Evolutionary conservation across 2,329 filamentous ascomycete genomes (phyloP).

Genomic region (Cladosporium oxysporum): DNA sequence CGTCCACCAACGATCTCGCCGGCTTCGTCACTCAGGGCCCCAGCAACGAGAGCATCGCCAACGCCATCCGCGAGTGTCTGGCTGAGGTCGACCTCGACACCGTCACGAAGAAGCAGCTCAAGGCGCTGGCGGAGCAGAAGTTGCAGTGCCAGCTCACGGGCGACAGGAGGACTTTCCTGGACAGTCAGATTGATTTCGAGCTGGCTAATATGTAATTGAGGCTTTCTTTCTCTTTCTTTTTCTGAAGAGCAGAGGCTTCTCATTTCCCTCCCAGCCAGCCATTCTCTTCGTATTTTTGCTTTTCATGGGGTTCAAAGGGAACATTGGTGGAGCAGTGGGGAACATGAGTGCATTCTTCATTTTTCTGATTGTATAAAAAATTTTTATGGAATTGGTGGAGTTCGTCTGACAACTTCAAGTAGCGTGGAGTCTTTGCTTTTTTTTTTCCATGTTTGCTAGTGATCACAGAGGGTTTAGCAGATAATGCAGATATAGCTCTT

Average conservation of each 20-base stretch:
- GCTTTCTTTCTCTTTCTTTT: neutral
- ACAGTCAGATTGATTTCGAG: slow-evolving; percentile 89
- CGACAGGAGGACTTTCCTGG: slow-evolving; percentile 85
- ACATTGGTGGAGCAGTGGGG: neutral
- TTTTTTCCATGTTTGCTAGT: neutral
- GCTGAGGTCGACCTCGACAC: slow-evolving; percentile 88
- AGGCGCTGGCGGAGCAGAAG: slow-evolving; percentile 86
- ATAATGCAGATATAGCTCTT: neutral
- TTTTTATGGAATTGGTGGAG: neutral
- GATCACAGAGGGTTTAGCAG: neutral
- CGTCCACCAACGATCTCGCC: slow-evolving; percentile 30
- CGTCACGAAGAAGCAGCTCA: slow-evolving; percentile 95
- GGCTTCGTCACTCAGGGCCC: slow-evolving; percentile 67
- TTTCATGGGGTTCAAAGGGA: neutral
- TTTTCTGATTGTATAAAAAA: neutral
- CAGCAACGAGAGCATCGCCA: slow-evolving; percentile 76
- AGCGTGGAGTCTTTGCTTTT: neutral
- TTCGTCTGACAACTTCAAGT: neutral
- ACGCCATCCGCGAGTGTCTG: slow-evolving; percentile 80
- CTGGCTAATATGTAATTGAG: slow-evolving; percentile 77
- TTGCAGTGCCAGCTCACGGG: slow-evolving; percentile 85
- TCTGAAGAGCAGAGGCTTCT: neutral
- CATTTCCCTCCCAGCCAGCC: neutral
- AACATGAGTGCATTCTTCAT: neutral
- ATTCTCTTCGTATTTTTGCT: neutral